Evolutionary conservation across 73 alveolate genomes (phyloP), one percentile per base, ranked within the genome.

Genomic region (Diophrys appendiculata): DNA sequence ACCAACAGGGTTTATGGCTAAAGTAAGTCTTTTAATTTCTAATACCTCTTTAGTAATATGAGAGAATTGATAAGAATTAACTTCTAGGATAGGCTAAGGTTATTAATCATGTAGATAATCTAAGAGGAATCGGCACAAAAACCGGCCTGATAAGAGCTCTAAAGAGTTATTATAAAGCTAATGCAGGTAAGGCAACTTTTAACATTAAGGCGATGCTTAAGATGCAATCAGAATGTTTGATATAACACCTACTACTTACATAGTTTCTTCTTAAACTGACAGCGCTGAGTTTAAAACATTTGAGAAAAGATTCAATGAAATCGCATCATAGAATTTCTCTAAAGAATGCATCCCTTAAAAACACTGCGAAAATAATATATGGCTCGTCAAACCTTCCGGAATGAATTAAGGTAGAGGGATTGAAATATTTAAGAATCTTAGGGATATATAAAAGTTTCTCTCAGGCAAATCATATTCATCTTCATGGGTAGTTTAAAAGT

Each of bases 401-500:
- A 68, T 69, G 68, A 89, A 89, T 52, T 65, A 85, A 69, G 95
- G 95, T 11, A 83, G 90, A 78, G 95, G 95, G 28, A 89, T 89
- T 23, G 95, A 89, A 68, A 82, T 89, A 0, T 89, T 89, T 56
- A 68, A 68, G 26, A 73, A 55, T 29, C 68, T 76, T n/a, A 35
- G 73, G 65, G 95, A 89, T 30, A 83, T 89, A 33, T 30, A 65
- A 30, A 68, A 69, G 35, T 89, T 76, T 65, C 73, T 83, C 35
- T 33, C 72, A 0, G 55, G 77, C 52, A 77, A 80, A 33, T 67
- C 78, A 24, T 29, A 52, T 28, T 54, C 56, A 55, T 52, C 87
- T 0, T 69, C 54, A 53, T 87, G 94, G 94, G 94, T 93, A 1
- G 77, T 94, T 0, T 88, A 94, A 84, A 92, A 92, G 82, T 94